Conservation (phyloP, 352 stramenopile genomes). For the Aphanomyces invadans region DNA sequence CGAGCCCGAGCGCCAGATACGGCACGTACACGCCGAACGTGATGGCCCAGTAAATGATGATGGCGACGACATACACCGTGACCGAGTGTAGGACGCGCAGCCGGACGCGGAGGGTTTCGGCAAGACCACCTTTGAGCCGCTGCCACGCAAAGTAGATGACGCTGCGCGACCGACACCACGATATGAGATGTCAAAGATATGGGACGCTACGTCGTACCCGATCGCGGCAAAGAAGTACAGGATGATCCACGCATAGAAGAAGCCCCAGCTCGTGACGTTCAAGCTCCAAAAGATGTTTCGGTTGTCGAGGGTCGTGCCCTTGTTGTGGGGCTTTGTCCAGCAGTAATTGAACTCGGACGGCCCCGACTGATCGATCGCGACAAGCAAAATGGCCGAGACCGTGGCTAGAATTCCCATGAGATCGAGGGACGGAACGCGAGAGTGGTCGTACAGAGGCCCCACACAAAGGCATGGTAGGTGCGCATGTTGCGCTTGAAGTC, state of each 20-base stretch:
- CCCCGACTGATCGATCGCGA: constrained; percentile 66
- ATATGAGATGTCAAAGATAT: not conserved
- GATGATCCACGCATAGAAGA: constrained; percentile 85
- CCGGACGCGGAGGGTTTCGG: constrained; percentile 77
- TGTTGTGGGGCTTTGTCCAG: constrained; percentile 69
- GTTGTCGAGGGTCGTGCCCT: constrained; percentile 26
- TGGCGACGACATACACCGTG: constrained; percentile 86
- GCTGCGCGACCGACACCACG: constrained; percentile 26
- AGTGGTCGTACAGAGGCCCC: constrained; percentile 44
- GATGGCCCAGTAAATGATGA: constrained; percentile 86
- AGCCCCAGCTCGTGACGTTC: constrained; percentile 79
- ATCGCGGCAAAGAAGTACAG: constrained; percentile 81
- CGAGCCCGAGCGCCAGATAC: constrained; percentile 52
- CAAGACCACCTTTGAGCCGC: constrained; percentile 67
- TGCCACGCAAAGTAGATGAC: constrained; percentile 83
- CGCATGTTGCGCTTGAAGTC: constrained; percentile 83
- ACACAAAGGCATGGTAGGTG: constrained; percentile 78
- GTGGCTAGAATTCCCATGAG: constrained; percentile 33
- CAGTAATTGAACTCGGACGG: constrained; percentile 80
- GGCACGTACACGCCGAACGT: constrained; percentile 82
- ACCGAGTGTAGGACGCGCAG: constrained; percentile 81
- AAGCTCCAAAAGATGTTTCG: constrained; percentile 71
- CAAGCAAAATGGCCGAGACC: constrained; percentile 55
- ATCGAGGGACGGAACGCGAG: not conserved
- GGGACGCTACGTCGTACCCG: constrained; percentile 32